Percentiles rank a stretch among this genome's conserved stretches.
Conservation (phyloP, 2,329 filamentous ascomycete genomes). For the Xylaria sp. region DNA sequence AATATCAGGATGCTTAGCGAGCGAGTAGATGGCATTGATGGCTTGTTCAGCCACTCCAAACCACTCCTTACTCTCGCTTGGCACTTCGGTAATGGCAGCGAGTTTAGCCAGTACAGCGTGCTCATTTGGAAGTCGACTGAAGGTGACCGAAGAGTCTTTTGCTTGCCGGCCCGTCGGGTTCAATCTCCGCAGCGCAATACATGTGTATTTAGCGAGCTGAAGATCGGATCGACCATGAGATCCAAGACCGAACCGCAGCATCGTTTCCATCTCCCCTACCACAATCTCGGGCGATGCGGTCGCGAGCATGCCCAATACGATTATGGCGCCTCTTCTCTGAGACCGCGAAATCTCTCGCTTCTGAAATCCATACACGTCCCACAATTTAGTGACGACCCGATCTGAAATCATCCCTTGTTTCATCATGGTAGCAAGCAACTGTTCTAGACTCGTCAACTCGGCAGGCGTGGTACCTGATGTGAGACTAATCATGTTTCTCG, state of each 20-base stretch:
- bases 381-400: constrained; percentile 87
- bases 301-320: constrained; percentile 95
- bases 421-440: constrained; percentile 97
- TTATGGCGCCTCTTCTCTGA: constrained; percentile 91
- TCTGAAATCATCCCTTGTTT: constrained; percentile 88
- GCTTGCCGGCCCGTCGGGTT: constrained; percentile 84
- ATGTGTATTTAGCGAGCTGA: constrained; percentile 92
- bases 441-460: constrained; percentile 93
- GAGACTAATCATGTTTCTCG: constrained; percentile 98
- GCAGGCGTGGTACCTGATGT: constrained; percentile 96
- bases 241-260: constrained; percentile 89
- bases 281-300: constrained; percentile 93
- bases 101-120: constrained; percentile 86
- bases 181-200: constrained; percentile 90
- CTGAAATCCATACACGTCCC: constrained; percentile 97
- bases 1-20: constrained; percentile 93
- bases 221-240: constrained; percentile 82
- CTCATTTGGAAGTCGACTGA: constrained; percentile 87
- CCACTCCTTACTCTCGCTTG: constrained; percentile 94
- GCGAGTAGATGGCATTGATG: constrained; percentile 91
- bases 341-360: constrained; percentile 91
- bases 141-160: constrained; percentile 74
- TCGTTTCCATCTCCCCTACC: constrained; percentile 92
- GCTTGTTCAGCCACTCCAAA: constrained; percentile 96
- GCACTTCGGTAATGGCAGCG: constrained; percentile 84